Evolutionary conservation across 1,284 basidiomycete species (phyloP).

Genomic region (Pseudozyma sp.): DNA sequence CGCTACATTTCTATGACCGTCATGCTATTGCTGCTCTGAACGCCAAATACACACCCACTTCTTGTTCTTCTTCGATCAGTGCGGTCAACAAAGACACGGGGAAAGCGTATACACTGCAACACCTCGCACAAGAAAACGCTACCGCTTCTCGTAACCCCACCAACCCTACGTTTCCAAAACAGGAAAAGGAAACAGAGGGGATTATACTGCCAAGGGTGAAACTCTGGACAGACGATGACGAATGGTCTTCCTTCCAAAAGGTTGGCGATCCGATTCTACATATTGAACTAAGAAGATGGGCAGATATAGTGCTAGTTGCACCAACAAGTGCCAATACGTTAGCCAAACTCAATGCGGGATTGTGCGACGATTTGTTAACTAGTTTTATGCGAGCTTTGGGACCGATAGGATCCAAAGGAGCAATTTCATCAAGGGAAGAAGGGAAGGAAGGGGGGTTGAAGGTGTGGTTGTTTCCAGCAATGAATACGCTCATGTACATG

Average conservation of each 20-base stretch:
- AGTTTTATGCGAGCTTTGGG: slow-evolving; percentile 87
- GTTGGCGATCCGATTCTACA: slow-evolving; percentile 94
- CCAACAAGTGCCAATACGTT: slow-evolving; percentile 96
- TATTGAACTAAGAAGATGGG: slow-evolving; percentile 93
- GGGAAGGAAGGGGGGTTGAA: slow-evolving; percentile 75
- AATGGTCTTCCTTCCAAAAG: slow-evolving; percentile 80
- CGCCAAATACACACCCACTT: background rate
- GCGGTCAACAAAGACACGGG: background rate
- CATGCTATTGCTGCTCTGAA: slow-evolving; percentile 70
- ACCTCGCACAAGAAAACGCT: slow-evolving; percentile 51
- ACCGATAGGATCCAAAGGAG: background rate
- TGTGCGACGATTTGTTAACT: slow-evolving; percentile 91
- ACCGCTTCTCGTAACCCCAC: slow-evolving; percentile 23
- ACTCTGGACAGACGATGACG: slow-evolving; percentile 91
- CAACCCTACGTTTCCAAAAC: background rate
- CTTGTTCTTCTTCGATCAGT: too few species aligned
- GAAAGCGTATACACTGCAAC: slow-evolving; percentile 14
- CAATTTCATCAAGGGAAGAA: too few species aligned
- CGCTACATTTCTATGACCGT: slow-evolving; percentile 81
- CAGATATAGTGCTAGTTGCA: slow-evolving; percentile 90
- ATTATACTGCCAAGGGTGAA: slow-evolving; percentile 68
- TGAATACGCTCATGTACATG: slow-evolving; percentile 98
- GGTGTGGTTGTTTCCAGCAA: slow-evolving; percentile 92
- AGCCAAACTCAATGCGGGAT: slow-evolving; percentile 86
- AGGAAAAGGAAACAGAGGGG: too few species aligned